Base-by-base conservation (phyloP, 129 eudicot genomes). In the Artemisia tridentata region DNA sequence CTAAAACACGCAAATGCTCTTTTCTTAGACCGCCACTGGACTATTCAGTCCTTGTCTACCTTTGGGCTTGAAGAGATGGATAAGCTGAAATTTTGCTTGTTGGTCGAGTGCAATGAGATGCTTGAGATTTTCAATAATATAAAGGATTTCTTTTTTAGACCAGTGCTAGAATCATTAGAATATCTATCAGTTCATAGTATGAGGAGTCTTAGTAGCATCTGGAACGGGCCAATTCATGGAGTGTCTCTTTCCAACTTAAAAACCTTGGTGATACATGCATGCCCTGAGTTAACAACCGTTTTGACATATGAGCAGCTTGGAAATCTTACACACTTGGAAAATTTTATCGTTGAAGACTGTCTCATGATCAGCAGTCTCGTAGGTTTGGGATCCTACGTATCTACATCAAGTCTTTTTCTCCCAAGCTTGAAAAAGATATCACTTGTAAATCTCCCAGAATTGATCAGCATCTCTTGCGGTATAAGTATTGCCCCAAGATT, bases 371-470 rank as follows among this genome's bases (percentile, higher is more conserved):
- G 56, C 6, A 64, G 65, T 67, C 57, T 73, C 13, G 68, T 57
- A 68, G 48, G 47, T 74, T 16, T 38, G 27, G 81, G 70, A 23
- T 58, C 55, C 7, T 57, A 21, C 29, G 5, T 7, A 29, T 31
- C 11, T 18, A 19, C 29, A 9, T 68, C 50, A 11, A 55, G 38
- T 27, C 31, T 14, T 49, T 54, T 20, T 51, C 84, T 80, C 62
- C 76, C 65, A 41, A 53, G 64, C 31, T 81, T 81, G 72, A 77
- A 65, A 69, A 72, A 71, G 43, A 59, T 81, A 21, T 65, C 73
- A 61, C 85, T 81, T 77, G 17, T 71, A 38, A 46, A 77, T 16
- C 79, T 81, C 23, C 85, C 85, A 3, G 82, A 62, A 62, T 48
- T 81, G 64, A 59, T 73, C 15, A 46, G 60, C 71, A 72, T 81